Percentiles rank a stretch among this genome's conserved stretches.
These are phyloP conservation scores for Zoysia pacifica DNA, from an alignment of 176 grass and related monocot species.

Conservation along the genomic window DNA sequence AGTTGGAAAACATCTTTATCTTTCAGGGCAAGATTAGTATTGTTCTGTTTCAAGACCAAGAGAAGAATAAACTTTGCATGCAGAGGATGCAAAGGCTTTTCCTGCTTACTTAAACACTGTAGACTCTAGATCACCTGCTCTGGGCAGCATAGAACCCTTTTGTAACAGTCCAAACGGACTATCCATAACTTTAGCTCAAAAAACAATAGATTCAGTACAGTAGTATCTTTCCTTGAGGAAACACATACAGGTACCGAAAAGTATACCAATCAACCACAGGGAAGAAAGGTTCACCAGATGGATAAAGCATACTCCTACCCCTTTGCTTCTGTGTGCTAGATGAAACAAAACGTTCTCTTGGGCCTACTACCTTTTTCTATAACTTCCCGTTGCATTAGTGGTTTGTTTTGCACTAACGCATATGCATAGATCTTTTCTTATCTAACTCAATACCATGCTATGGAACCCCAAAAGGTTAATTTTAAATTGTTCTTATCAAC, in stretches of 20 bases:
- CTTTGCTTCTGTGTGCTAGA: background rate
- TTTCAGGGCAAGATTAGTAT: conserved; percentile 41
- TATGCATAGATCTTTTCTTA: background rate
- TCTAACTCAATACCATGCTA: background rate
- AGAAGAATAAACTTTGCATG: conserved; percentile 44
- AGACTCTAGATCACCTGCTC: conserved; percentile 12
- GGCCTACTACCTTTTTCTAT: background rate
- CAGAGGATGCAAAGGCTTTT: conserved; percentile 47
- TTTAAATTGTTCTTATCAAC: background rate
- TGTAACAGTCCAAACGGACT: conserved; percentile 20
- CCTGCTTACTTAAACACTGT: conserved; percentile 14
- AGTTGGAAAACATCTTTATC: conserved; percentile 25
- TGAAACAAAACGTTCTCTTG: background rate
- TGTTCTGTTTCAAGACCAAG: conserved; percentile 13
- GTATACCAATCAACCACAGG: background rate
- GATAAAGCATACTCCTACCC: conserved; percentile 1
- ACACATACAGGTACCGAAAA: background rate
- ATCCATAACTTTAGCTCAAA: background rate
- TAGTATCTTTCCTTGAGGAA: background rate
- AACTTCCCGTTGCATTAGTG: background rate
- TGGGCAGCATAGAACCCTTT: conserved; percentile 27
- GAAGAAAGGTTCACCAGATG: background rate
- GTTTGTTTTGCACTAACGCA: background rate
- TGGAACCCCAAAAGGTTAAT: background rate
- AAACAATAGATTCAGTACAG: background rate